Base-by-base conservation (phyloP, 2,329 filamentous ascomycete species). In the Talaromyces amestolkiae region DNA sequence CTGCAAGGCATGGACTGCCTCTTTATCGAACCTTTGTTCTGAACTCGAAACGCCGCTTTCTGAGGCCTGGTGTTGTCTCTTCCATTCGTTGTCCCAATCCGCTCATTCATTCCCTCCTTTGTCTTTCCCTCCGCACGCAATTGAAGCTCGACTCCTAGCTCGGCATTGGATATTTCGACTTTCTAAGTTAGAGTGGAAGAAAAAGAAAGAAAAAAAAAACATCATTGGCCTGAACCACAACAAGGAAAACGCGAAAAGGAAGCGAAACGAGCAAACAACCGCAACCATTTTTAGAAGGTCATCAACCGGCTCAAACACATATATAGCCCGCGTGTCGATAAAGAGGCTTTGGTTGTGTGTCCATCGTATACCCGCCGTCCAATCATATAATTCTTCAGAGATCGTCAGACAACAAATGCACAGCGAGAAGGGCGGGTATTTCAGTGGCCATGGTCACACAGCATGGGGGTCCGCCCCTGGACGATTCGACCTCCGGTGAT, bases 391-490 rank as follows among this genome's bases (percentile, higher is more conserved):
- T 41, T 47, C 58, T 59, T 59, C 37, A 63, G 35, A 49, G 19
- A 39, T 54, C 54, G 17, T 22, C 45, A 22, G 22, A 27, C 70
- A 73, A 77, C 76, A 73, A 79, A 79, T 79, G 77, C 79, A 75
- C 76, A 76, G 70, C 74, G 70, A 71, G 73, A 72, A 70, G 73
- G 75, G 72, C 70, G 69, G 71, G 71, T 68, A 47, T 63, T 37
- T 66, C 72, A 71, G 77, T 79, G 78, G 76, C 77, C 75, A 79
- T 79, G 78, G 77, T 78, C 78, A 79, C 76, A 76, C 76, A 75
- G 74, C 75, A 75, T 77, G 76, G 73, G 71, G 67, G 68, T 70
- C 74, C 75, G 72, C 70, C 75, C 73, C 70, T 72, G 72, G 68
- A 72, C 73, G 68, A 70, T 70, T 66, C 65, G 69, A 68, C 73